These are phyloP conservation scores for Trapa incisa DNA, from an alignment of 345 rosid genomes.

Conservation along the genomic window DNA sequence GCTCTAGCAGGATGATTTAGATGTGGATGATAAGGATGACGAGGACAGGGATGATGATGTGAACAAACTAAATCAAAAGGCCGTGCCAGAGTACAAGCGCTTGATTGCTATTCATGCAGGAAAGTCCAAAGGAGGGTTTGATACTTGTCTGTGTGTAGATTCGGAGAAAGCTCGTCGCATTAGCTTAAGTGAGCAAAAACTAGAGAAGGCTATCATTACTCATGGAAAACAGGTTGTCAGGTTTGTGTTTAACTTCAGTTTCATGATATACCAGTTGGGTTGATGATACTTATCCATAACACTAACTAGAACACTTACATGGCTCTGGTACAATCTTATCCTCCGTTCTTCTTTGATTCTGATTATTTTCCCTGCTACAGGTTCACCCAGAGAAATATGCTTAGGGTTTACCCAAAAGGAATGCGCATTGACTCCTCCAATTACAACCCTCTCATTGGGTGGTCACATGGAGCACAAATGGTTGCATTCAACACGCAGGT, in stretches of 20 bases:
- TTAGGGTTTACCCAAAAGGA: conserved; percentile 86
- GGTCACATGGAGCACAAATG: conserved; percentile 99
- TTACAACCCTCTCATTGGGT: conserved; percentile 72
- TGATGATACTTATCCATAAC: background rate
- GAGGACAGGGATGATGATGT: conserved; percentile 33
- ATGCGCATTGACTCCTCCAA: conserved; percentile 76
- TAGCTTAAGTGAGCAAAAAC: conserved; percentile 67
- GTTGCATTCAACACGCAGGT: conserved; percentile 97
- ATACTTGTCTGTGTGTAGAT: conserved; percentile 28
- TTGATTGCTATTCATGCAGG: conserved; percentile 72
- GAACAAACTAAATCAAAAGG: conserved; percentile 25
- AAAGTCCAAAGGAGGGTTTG: conserved; percentile 49
- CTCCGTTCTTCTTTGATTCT: conserved; percentile 1
- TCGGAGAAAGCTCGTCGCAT: conserved; percentile 42
- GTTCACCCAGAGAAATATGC: conserved; percentile 72
- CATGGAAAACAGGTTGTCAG: conserved; percentile 44
- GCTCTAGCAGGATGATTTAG: conserved; percentile 29
- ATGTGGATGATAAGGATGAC: conserved; percentile 22
- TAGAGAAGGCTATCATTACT: conserved; percentile 35
- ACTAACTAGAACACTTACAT: background rate
- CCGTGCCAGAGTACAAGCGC: conserved; percentile 34
- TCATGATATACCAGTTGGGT: no score
- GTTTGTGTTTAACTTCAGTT: conserved; percentile 21
- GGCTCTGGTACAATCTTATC: background rate
- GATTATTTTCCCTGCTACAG: conserved; percentile 23